phyloP scores from a whole-genome alignment of 441 rosid genomes.

The Dalechampia spathulata region DNA sequence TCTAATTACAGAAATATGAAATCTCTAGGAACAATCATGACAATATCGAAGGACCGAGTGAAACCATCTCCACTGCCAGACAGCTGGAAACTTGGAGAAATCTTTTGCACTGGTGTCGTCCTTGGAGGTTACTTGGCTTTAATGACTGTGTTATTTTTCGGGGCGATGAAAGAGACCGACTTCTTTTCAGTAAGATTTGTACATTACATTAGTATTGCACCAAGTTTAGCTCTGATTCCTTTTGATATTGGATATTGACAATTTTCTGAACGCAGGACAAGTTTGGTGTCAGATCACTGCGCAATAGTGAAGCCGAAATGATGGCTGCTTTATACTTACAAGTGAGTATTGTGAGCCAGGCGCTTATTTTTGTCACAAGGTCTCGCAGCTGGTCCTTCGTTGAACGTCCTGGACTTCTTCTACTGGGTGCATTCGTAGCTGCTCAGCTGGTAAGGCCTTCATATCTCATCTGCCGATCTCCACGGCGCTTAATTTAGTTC shows the following conservation, averaged over 20 bases:
- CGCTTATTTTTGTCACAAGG: conserved; percentile 82
- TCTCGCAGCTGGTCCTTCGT: conserved; percentile 86
- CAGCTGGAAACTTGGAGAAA: conserved; percentile 85
- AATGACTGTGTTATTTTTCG: conserved; percentile 79
- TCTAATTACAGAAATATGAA: conserved; percentile 4
- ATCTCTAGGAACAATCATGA: conserved; percentile 77
- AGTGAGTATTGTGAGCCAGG: conserved; percentile 88
- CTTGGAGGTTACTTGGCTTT: conserved; percentile 85
- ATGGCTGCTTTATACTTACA: conserved; percentile 81
- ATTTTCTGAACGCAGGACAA: conserved; percentile 33
- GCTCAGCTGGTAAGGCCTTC: conserved; percentile 74
- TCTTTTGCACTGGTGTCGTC: conserved; percentile 68
- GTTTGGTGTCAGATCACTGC: conserved; percentile 53
- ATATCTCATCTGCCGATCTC: background rate
- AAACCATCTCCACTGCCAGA: conserved; percentile 91
- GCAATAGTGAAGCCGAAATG: conserved; percentile 34
- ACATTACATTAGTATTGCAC: background rate
- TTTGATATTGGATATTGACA: conserved; percentile 4
- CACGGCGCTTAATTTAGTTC: background rate
- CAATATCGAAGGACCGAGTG: conserved; percentile 78
- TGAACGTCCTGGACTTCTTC: conserved; percentile 74
- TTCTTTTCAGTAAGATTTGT: conserved; percentile 55
- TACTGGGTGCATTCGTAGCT: conserved; percentile 46
- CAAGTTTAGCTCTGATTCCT: background rate
- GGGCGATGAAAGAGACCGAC: conserved; percentile 61